Evolutionary conservation across 2,329 filamentous ascomycete genomes (phyloP).

Genomic region (Paradendryphiella salina): DNA sequence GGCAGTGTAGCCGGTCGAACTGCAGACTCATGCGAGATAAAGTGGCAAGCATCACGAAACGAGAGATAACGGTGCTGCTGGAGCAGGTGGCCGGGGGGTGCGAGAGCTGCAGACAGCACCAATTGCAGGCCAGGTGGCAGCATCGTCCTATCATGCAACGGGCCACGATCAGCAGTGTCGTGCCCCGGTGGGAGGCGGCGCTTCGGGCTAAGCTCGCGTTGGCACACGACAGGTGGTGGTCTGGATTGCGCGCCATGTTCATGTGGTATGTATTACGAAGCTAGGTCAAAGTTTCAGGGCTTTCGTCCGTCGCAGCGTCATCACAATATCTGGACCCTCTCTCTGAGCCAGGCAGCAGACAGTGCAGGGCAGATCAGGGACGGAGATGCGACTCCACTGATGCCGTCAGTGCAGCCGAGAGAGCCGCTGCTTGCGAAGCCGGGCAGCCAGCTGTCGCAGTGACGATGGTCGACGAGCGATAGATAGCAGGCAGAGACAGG

Average conservation of each 20-base stretch:
- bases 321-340: neutral
- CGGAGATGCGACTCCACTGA: neutral
- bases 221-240: conserved; percentile 28
- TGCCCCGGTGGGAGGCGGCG: conserved; percentile 17
- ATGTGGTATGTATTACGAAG: conserved; percentile 18
- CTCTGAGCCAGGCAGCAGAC: neutral
- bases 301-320: conserved; percentile 13
- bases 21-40: conserved; percentile 3
- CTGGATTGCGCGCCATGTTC: conserved; percentile 8
- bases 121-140: conserved; percentile 36
- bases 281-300: conserved; percentile 32
- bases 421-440: neutral
- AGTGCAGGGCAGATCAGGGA: neutral
- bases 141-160: conserved; percentile 13
- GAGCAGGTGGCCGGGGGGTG: conserved; percentile 13
- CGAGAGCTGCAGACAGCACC: conserved; percentile 10
- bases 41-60: conserved; percentile 31
- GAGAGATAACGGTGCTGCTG: conserved; percentile 28
- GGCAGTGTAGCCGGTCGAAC: neutral
- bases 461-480: too few relatives aligned
- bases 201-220: conserved; percentile 21
- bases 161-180: conserved; percentile 17
- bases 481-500: neutral
- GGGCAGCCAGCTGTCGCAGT: too few relatives aligned
- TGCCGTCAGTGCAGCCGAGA: neutral